These are phyloP conservation scores for Hymenoscyphus fructigenus DNA, from an alignment of 2,329 filamentous ascomycete genomes.

Conservation along the genomic window DNA sequence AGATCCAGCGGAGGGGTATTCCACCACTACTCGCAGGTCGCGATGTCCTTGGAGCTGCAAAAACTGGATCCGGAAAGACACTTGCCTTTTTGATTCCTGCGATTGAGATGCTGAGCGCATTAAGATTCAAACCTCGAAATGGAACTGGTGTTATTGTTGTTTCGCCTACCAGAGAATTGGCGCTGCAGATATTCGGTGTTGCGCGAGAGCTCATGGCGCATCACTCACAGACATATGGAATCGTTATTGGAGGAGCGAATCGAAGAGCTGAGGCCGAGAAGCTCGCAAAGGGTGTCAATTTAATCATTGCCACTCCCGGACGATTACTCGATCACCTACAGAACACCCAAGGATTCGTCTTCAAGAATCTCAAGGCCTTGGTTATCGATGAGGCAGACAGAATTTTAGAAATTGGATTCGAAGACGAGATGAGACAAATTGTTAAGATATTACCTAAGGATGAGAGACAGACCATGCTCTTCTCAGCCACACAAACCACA, in stretches of 20 bases:
- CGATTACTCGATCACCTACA: conserved; percentile 90
- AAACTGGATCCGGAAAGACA: conserved; percentile 95
- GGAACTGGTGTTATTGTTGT: conserved; percentile 90
- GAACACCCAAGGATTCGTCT: conserved; percentile 84
- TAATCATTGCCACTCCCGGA: conserved; percentile 91
- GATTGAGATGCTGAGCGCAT: conserved; percentile 84
- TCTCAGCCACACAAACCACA: conserved; percentile 96
- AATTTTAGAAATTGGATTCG: conserved; percentile 95
- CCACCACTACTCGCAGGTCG: conserved; percentile 84
- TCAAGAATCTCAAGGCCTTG: conserved; percentile 89
- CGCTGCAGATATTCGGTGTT: conserved; percentile 94
- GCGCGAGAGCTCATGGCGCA: conserved; percentile 89
- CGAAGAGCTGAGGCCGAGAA: conserved; percentile 89
- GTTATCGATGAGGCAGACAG: conserved; percentile 97
- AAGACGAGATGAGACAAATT: conserved; percentile 97
- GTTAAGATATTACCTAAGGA: conserved; percentile 89
- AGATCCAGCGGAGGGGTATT: conserved; percentile 86
- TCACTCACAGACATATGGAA: conserved; percentile 93
- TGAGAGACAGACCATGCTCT: conserved; percentile 93
- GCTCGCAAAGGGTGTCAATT: conserved; percentile 88
- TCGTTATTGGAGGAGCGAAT: conserved; percentile 95
- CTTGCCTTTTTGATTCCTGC: conserved; percentile 92
- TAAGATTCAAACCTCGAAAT: conserved; percentile 93
- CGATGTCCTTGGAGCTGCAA: conserved; percentile 92
- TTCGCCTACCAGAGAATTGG: conserved; percentile 89